These are phyloP conservation scores for Spencermartinsiella ligniputridi DNA, from an alignment of 1,139 yeast species.

Conservation along the genomic window DNA sequence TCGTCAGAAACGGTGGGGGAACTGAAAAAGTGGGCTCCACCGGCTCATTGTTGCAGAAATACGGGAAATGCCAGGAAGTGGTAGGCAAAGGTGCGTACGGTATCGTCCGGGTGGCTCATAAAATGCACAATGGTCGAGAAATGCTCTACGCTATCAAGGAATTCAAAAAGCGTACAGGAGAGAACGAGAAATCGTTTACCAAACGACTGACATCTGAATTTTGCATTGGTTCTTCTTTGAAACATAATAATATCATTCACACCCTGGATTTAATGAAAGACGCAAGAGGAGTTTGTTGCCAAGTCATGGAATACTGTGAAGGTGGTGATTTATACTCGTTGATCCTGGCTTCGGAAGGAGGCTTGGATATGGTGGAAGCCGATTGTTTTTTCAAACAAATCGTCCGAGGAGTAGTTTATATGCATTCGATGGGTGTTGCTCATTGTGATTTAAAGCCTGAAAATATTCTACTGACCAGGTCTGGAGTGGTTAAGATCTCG, in stretches of 20 bases:
- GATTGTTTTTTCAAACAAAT: conserved; percentile 94
- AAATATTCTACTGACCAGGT: conserved; percentile 72
- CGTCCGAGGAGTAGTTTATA: conserved; percentile 84
- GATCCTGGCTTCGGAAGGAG: conserved; percentile 66
- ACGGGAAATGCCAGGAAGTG: conserved; percentile 74
- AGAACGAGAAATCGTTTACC: conserved; percentile 55
- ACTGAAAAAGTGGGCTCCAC: conserved; percentile 15
- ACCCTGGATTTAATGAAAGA: conserved; percentile 85
- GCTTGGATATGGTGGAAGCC: conserved; percentile 77
- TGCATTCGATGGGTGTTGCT: conserved; percentile 97
- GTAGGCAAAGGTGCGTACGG: conserved; percentile 89
- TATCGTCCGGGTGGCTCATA: conserved; percentile 67
- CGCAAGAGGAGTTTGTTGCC: conserved; percentile 89
- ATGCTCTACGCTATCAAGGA: conserved; percentile 78
- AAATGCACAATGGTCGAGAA: conserved; percentile 44
- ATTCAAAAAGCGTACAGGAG: conserved; percentile 54
- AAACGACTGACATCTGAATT: conserved; percentile 79
- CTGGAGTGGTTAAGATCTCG: conserved; percentile 80
- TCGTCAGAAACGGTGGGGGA: conserved; percentile 16
- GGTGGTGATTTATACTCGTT: conserved; percentile 92
- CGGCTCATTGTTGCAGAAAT: conserved; percentile 53
- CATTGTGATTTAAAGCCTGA: conserved; percentile 96
- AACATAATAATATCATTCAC: conserved; percentile 75
- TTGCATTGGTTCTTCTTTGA: conserved; percentile 76
- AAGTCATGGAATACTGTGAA: conserved; percentile 93